phyloP scores from a whole-genome alignment of 805 yeast species.

The Saccharomycopsis guyanensis region DNA sequence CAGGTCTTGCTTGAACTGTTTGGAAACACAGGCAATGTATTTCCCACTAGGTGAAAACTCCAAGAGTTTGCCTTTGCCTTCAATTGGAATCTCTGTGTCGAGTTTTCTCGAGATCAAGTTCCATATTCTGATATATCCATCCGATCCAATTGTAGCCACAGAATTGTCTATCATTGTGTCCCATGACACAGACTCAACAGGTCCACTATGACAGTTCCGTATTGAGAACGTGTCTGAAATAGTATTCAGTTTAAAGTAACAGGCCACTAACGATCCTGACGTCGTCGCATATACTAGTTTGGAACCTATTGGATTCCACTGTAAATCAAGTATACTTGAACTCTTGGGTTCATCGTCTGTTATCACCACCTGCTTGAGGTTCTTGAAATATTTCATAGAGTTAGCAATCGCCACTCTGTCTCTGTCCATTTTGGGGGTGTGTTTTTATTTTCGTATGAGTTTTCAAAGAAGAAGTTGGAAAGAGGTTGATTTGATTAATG shows the following conservation, averaged over 20 bases:
- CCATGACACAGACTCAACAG: slow-evolving; percentile 8
- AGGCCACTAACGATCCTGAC: neutral
- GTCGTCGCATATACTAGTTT: slow-evolving; percentile 8
- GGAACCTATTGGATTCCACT: slow-evolving; percentile 14
- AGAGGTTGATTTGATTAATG: too few species aligned
- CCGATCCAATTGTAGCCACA: slow-evolving; percentile 13
- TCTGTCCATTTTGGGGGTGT: too few species aligned
- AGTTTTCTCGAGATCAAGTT: neutral
- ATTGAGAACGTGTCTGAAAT: neutral
- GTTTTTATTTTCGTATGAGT: neutral
- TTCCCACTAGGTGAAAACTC: slow-evolving; percentile 7
- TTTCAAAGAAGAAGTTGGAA: too few species aligned
- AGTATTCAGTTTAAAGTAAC: neutral
- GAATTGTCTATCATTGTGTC: slow-evolving; percentile 5
- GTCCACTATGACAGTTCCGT: slow-evolving; percentile 2
- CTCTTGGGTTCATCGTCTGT: slow-evolving; percentile 5
- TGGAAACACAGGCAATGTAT: slow-evolving; percentile 7
- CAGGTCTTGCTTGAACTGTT: slow-evolving; percentile 3
- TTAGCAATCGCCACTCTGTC: too few species aligned
- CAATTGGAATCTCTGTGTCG: slow-evolving; percentile 1
- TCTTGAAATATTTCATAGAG: slow-evolving; percentile 3
- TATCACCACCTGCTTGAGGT: slow-evolving; percentile 3
- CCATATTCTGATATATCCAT: slow-evolving; percentile 11
- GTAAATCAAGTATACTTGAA: slow-evolving; percentile 4
- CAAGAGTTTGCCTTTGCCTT: slow-evolving; percentile 8